Percentiles rank a stretch among this genome's conserved stretches.
Conservation (phyloP, 2,329 filamentous ascomycete species). For the Fusarium sp. region DNA sequence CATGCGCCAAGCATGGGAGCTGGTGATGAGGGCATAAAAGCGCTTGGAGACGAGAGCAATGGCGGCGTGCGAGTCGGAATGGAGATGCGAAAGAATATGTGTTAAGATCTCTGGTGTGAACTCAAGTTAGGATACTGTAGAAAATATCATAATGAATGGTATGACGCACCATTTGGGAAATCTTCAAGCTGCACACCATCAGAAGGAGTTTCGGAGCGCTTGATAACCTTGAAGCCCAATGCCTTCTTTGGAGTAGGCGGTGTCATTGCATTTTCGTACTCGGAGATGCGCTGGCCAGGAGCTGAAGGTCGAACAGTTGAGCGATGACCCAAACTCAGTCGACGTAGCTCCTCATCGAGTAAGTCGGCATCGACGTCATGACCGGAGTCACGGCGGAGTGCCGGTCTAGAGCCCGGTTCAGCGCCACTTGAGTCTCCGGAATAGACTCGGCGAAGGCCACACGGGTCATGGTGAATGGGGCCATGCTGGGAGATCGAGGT, state of each 20-base stretch:
- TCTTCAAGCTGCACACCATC: slow-evolving; percentile 61
- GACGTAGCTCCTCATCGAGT: slow-evolving; percentile 63
- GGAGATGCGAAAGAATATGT: slow-evolving; percentile 89
- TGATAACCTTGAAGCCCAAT: slow-evolving; percentile 67
- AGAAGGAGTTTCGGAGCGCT: slow-evolving; percentile 55
- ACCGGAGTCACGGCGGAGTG: slow-evolving; percentile 43
- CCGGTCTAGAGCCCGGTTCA: slow-evolving; percentile 52
- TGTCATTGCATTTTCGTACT: slow-evolving; percentile 71
- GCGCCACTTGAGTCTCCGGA: slow-evolving; percentile 51
- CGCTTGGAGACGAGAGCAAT: slow-evolving; percentile 88
- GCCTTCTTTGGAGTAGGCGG: slow-evolving; percentile 60
- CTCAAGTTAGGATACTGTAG: slow-evolving; percentile 27
- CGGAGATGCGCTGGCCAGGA: slow-evolving; percentile 66
- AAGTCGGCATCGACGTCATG: slow-evolving; percentile 55
- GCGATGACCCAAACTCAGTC: slow-evolving; percentile 60
- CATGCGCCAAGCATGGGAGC: slow-evolving; percentile 92
- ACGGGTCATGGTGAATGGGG: slow-evolving; percentile 59
- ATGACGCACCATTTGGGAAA: slow-evolving; percentile 83
- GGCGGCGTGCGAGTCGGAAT: slow-evolving; percentile 83
- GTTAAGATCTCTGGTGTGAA: slow-evolving; percentile 81
- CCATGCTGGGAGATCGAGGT: slow-evolving; percentile 66
- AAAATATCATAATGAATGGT: background rate
- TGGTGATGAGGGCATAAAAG: slow-evolving; percentile 88
- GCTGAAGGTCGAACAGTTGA: slow-evolving; percentile 46
- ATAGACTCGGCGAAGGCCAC: slow-evolving; percentile 51